phyloP scores from a whole-genome alignment of 2,329 filamentous ascomycete genomes.

The Tympanopsis confertula region DNA sequence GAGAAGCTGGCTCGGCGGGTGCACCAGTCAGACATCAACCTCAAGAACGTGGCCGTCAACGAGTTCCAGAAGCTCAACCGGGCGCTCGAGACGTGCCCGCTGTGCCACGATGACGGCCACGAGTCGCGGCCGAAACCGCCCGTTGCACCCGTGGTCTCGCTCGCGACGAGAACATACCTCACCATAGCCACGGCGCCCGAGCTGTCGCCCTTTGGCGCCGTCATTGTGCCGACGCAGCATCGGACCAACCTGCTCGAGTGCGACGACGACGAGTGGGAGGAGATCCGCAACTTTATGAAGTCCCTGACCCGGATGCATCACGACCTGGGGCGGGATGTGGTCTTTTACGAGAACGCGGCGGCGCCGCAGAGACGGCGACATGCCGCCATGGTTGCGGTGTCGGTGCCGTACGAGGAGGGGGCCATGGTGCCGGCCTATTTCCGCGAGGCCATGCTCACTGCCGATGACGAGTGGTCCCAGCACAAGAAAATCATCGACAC shows the following conservation, averaged over 20 bases:
- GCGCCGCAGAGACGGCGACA: slow-evolving; percentile 67
- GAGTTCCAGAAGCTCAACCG: slow-evolving; percentile 85
- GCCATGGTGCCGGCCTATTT: slow-evolving; percentile 91
- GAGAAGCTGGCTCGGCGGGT: slow-evolving; percentile 76
- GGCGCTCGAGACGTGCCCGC: slow-evolving; percentile 74
- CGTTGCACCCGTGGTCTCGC: slow-evolving; percentile 70
- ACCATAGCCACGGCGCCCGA: slow-evolving; percentile 86
- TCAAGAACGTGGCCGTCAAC: slow-evolving; percentile 75
- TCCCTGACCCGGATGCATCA: slow-evolving; percentile 87
- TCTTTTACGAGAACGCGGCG: slow-evolving; percentile 97
- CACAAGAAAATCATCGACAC: slow-evolving; percentile 94
- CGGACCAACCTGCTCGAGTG: slow-evolving; percentile 83
- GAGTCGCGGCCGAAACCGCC: slow-evolving; percentile 46
- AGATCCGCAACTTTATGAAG: slow-evolving; percentile 99
- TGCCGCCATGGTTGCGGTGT: slow-evolving; percentile 74
- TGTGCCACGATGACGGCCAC: slow-evolving; percentile 85
- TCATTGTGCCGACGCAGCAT: slow-evolving; percentile 82
- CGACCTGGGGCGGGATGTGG: slow-evolving; percentile 77
- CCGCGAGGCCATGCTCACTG: slow-evolving; percentile 76
- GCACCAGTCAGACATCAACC: slow-evolving; percentile 74
- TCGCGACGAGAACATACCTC: slow-evolving; percentile 76
- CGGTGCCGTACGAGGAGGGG: slow-evolving; percentile 81
- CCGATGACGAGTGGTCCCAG: slow-evolving; percentile 90
- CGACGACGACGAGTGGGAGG: slow-evolving; percentile 98
- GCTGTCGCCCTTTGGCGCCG: slow-evolving; percentile 64